Evolutionary conservation across 192 early-diverging fungal genomes (phyloP), one percentile per base, ranked within the genome.

Genomic region (Dimargaris verticillata): DNA sequence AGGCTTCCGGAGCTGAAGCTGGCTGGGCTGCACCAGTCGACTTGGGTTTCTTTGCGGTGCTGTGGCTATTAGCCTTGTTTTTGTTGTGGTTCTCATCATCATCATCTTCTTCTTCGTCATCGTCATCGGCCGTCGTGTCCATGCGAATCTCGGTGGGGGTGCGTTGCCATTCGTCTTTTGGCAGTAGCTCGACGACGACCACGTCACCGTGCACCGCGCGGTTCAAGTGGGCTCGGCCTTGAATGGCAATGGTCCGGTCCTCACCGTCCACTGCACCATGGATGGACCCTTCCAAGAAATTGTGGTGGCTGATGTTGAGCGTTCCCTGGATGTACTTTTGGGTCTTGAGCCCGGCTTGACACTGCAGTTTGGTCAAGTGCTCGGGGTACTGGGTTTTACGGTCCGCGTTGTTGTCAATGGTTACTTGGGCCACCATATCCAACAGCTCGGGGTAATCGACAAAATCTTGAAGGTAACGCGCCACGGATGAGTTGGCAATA

Each of bases 201-300:
- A 83, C 72, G 68, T 99, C 96, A 17, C 93, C 93, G 68, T 95
- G 88, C 12, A 94, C 78, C 33, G 83, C 89, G 43, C 96, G 83
- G 66, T 97, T 99, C 73, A 97, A 76, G 61, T 89, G 65, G 28
- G 75, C 71, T 7, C 93, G 82, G 42, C 93, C 93, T 3, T 88
- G 44, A 52, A 99, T 82, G 60, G 87, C 77, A 41, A 99, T 79
- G 10, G 78, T 78, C 24, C 70, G 72, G 54, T 88, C 84, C 46
- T 80, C 81, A 49, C 87, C 89, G 54, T 91, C 80, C 13, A 91
- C 77, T 28, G 74, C 74, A 10, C 83, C 82, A 61, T 80, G 76
- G 20, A 93, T 79, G 14, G 83, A 83, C 17, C 88, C 87, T 67
- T 94, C 93, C 41, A 92, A 70, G 62, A 85, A 90, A 65, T 98